Conservation (phyloP, 1,284 basidiomycete genomes). For the Polyporus tsugae region DNA sequence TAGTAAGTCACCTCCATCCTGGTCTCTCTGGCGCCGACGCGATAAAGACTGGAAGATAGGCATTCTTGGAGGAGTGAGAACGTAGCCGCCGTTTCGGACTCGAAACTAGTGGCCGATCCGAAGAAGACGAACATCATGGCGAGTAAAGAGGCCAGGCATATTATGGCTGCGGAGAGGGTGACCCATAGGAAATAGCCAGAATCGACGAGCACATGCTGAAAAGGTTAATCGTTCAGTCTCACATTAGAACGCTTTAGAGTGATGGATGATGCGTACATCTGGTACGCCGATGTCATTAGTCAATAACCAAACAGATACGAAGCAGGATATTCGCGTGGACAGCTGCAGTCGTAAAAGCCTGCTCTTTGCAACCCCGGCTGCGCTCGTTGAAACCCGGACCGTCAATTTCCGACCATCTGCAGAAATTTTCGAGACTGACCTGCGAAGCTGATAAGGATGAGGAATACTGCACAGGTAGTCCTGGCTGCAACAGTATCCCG, state of each 20-base stretch:
- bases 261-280: constrained; percentile 37
- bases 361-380: constrained; percentile 56
- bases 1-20: constrained; percentile 34
- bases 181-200: constrained; percentile 53
- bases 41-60: constrained; percentile 45
- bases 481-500: constrained; percentile 43
- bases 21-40: constrained; percentile 33
- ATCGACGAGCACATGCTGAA: constrained; percentile 43
- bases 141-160: constrained; percentile 51
- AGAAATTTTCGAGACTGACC: constrained; percentile 42
- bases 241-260: too few species aligned
- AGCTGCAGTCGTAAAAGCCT: constrained; percentile 54
- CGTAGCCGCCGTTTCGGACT: constrained; percentile 48
- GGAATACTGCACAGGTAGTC: constrained; percentile 50
- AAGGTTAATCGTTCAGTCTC: neutral
- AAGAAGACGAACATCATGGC: constrained; percentile 49
- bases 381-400: neutral
- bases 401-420: neutral
- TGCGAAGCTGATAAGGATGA: constrained; percentile 50
- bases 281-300: constrained; percentile 46
- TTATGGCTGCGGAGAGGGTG: constrained; percentile 48
- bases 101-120: constrained; percentile 55
- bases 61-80: constrained; percentile 48
- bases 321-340: constrained; percentile 55
- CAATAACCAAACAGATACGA: constrained; percentile 56